Conservation (phyloP, 2,329 filamentous ascomycete species). For the Pseudocercospora fijiensis region DNA sequence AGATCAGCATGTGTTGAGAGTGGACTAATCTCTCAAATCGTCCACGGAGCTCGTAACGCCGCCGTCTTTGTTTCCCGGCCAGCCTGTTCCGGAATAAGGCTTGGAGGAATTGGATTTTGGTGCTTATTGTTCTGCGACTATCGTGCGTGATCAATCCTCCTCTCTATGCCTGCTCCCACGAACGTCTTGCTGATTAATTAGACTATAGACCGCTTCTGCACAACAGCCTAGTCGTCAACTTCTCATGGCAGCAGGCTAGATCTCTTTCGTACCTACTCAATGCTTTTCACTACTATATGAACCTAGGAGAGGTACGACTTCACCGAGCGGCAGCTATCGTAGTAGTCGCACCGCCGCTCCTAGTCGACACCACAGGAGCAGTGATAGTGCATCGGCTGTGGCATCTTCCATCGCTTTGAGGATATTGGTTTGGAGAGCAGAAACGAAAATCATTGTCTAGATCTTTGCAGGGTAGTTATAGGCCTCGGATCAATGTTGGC, state of each 20-base stretch:
- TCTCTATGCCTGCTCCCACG: background rate
- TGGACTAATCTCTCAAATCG: background rate
- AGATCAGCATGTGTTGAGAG: background rate
- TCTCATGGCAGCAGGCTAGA: constrained; percentile 9
- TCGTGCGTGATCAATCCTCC: constrained; percentile 4
- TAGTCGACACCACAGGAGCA: background rate
- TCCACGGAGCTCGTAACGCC: background rate
- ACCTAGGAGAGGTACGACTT: background rate
- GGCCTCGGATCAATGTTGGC: no score
- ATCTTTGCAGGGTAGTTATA: constrained; percentile 9
- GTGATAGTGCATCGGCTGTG: background rate
- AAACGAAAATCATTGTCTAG: background rate
- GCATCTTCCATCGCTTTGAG: background rate
- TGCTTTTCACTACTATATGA: background rate
- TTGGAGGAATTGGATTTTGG: constrained; percentile 1
- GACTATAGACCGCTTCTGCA: background rate
- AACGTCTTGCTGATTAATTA: background rate
- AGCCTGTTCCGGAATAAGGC: background rate
- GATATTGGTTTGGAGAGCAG: constrained; percentile 8
- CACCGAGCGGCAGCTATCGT: background rate
- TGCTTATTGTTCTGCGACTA: background rate
- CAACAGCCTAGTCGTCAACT: background rate
- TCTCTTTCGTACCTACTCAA: constrained; percentile 7
- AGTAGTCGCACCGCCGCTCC: background rate
- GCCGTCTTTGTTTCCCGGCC: background rate